phyloP scores from a whole-genome alignment of 2,329 filamentous ascomycete species.

The Diplodia mutila region DNA sequence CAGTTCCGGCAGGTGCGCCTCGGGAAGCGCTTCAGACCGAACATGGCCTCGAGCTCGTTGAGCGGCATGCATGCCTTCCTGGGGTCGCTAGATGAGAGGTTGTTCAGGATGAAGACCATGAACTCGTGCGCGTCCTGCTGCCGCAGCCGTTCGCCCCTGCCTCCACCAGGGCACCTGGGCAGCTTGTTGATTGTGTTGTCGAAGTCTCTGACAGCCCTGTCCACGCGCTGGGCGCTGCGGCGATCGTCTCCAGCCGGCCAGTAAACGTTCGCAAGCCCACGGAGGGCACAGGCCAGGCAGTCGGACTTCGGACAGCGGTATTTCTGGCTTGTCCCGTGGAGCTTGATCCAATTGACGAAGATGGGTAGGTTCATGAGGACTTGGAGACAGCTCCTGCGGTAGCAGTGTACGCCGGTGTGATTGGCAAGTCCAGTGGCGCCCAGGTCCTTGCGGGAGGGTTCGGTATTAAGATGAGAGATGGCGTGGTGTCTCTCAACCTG shows the following conservation, averaged over 20 bases:
- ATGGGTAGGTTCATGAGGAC: conserved; percentile 27
- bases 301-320: conserved; percentile 3
- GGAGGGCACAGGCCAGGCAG: conserved; percentile 20
- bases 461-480: background rate
- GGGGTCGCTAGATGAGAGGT: background rate
- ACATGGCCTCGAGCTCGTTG: conserved; percentile 16
- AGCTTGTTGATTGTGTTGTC: background rate
- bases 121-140: conserved; percentile 17
- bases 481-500: background rate
- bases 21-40: conserved; percentile 24
- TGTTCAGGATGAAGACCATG: background rate
- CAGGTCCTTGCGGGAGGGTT: conserved; percentile 5
- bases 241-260: background rate
- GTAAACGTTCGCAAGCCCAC: conserved; percentile 6
- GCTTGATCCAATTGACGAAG: conserved; percentile 27
- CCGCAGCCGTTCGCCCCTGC: too few relatives aligned
- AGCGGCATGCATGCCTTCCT: background rate
- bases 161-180: background rate
- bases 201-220: background rate
- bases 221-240: background rate
- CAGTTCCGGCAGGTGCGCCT: conserved; percentile 11
- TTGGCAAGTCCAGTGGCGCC: conserved; percentile 28
- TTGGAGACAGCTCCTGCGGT: conserved; percentile 30
- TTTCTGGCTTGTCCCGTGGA: conserved; percentile 7
- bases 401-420: conserved; percentile 28